A percentile compares a stretch with the other conserved stretches of the same genome.
phyloP scores from a whole-genome alignment of 2,329 filamentous ascomycete genomes.

The Aspergillus candidus region DNA sequence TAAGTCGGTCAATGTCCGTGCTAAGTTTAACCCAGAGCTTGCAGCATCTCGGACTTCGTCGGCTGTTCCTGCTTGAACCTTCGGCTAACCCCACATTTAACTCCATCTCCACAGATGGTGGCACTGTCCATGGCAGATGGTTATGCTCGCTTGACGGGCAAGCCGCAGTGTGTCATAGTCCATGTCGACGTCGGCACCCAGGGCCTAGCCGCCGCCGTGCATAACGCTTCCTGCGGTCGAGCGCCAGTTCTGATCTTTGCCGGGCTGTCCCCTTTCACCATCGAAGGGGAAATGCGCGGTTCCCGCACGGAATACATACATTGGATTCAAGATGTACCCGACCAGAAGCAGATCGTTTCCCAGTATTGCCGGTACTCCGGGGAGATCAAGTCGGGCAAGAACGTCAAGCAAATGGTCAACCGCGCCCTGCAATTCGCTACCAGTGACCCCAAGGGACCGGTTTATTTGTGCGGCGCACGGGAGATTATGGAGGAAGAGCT shows the following conservation, averaged over 20 bases:
- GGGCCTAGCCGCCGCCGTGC: constrained; percentile 68
- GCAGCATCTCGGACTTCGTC: constrained; percentile 6
- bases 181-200: constrained; percentile 81
- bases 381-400: constrained; percentile 77
- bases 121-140: constrained; percentile 80
- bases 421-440: constrained; percentile 76
- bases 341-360: constrained; percentile 71
- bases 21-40: not conserved
- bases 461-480: constrained; percentile 70
- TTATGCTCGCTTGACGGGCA: constrained; percentile 64
- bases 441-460: constrained; percentile 70
- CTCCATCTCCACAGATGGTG: constrained; percentile 57
- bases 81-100: constrained; percentile 11
- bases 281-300: constrained; percentile 70
- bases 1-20: constrained; percentile 27
- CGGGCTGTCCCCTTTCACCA: constrained; percentile 68
- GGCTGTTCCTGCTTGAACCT: constrained; percentile 2
- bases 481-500: constrained; percentile 86
- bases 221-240: constrained; percentile 70
- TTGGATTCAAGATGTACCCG: constrained; percentile 78
- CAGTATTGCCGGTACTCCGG: constrained; percentile 82
- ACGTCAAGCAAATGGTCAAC: constrained; percentile 85
- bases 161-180: constrained; percentile 70
- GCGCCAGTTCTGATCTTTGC: constrained; percentile 73
- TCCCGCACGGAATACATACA: constrained; percentile 79